Evolutionary conservation across 352 stramenopile species (phyloP), one percentile per base, ranked within the genome.

Genomic region (Pythium rhizo-oryzae): DNA sequence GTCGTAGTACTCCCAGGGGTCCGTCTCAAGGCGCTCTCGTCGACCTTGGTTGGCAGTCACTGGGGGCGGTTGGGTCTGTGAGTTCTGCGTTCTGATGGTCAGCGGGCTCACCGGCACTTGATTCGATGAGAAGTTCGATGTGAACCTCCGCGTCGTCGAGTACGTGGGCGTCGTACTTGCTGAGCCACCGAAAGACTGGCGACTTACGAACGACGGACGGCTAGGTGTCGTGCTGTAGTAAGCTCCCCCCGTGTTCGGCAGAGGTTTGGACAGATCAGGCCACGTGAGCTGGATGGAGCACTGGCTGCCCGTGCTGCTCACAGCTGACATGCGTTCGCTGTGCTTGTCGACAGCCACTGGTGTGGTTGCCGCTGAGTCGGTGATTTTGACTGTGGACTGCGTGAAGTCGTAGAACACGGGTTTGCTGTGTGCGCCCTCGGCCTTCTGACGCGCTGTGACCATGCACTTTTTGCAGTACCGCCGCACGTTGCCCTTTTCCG

Each of bases 1-100:
- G 62, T 91, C 83, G 61, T 86, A 87, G 33, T 76, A 72, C 68
- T 91, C 83, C 76, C 82, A 86, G 30, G 81, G 83, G 59, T 91
- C 83, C 4, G 83, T 89, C 67, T 89, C 80, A 43, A 90, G 67
- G 9, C 81, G 80, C 35, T 72, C 76, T 8, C 80, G 80, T 15
- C 74, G 66, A 44, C 75, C 47, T 15, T 37, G 23, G 12, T 52
- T 49, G 47, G 57, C 19, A 39, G 25, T 47, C 23, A 33, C 49
- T 35, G 13, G 37, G 12, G 23, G 23, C 4, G 28, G n/a, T 15
- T 61, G 35, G 4, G 37, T 16, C 23, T 61, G 54, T 8, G 54
- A 51, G 8, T 39, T 49, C 16, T 59, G 52, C 19, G 69, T 80
- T 25, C 75, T 82, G 60, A 91, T 80, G 4, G 73, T 81, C 30